Evolutionary conservation across 345 rosid genomes (phyloP).

Genomic region (Noccaea caerulescens): DNA sequence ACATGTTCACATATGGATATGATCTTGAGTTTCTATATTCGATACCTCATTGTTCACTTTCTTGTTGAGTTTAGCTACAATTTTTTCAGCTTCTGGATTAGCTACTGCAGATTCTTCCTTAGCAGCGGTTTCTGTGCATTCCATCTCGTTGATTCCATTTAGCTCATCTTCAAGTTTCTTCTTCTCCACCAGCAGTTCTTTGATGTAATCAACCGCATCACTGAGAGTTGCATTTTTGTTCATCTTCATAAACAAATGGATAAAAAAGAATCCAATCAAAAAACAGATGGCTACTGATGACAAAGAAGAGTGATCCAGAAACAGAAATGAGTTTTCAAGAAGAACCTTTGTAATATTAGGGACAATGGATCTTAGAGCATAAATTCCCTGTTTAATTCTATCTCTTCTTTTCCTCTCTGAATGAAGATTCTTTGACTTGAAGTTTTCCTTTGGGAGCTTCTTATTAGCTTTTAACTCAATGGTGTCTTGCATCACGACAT

Average conservation of each 20-base stretch:
- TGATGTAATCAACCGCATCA: constrained; percentile 80
- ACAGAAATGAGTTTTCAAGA: constrained; percentile 21
- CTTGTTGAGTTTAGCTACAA: constrained; percentile 23
- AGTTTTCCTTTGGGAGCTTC: constrained; percentile 44
- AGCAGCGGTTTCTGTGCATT: constrained; percentile 34
- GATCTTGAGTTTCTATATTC: neutral
- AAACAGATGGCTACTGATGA: neutral
- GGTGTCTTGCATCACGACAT: neutral
- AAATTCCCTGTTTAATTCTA: constrained; percentile 59
- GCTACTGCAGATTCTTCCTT: constrained; percentile 28
- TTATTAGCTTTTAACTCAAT: constrained; percentile 30
- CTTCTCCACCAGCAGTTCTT: constrained; percentile 53
- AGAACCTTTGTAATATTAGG: constrained; percentile 87
- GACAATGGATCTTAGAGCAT: constrained; percentile 63
- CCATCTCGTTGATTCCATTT: constrained; percentile 52
- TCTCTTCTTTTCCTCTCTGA: constrained; percentile 81
- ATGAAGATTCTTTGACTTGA: constrained; percentile 72
- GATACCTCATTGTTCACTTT: constrained; percentile 31
- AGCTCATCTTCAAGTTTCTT: constrained; percentile 68
- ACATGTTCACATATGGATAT: neutral
- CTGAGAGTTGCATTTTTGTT: constrained; percentile 62
- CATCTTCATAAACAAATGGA: constrained; percentile 55
- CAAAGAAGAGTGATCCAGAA: neutral
- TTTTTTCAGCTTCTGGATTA: constrained; percentile 29
- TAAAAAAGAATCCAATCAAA: neutral